Conservation (phyloP, 2,329 filamentous ascomycete genomes). For the Trichoderma guizhouense region DNA sequence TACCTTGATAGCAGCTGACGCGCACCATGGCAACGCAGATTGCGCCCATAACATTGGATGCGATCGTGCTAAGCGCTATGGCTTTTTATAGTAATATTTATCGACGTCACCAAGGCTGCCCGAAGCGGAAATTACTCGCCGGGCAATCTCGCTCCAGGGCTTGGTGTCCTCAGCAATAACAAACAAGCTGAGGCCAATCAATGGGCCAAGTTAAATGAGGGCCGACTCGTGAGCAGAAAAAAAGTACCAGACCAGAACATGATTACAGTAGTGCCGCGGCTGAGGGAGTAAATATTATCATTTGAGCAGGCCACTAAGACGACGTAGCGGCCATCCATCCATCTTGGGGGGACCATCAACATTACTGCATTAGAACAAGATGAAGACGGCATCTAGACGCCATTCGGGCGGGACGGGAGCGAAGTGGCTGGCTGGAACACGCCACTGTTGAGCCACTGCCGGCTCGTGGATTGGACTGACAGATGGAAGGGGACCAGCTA, state of each 20-base stretch:
- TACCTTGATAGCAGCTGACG: constrained; percentile 2
- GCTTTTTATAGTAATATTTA: constrained; percentile 9
- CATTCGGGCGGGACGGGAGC: background rate
- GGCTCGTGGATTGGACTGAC: background rate
- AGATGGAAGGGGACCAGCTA: background rate
- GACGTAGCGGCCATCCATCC: background rate
- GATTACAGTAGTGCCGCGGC: background rate
- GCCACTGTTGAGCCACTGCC: constrained; percentile 15
- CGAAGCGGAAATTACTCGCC: constrained; percentile 12
- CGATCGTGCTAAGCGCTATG: constrained; percentile 8
- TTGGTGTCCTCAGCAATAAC: constrained; percentile 5
- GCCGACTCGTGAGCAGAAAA: background rate
- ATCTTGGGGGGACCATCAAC: background rate
- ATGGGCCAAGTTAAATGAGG: background rate
- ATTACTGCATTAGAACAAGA: background rate
- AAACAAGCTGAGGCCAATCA: background rate
- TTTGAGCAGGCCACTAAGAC: background rate
- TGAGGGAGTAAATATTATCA: background rate
- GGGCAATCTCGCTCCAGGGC: constrained; percentile 6
- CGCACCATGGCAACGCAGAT: constrained; percentile 13
- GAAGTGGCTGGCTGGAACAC: constrained; percentile 11
- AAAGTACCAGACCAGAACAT: background rate
- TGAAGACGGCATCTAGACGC: background rate
- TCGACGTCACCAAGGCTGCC: constrained; percentile 9
- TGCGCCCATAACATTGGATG: background rate